Conservation (phyloP, 257 asterid species). For the Nicotiana knightiana region DNA sequence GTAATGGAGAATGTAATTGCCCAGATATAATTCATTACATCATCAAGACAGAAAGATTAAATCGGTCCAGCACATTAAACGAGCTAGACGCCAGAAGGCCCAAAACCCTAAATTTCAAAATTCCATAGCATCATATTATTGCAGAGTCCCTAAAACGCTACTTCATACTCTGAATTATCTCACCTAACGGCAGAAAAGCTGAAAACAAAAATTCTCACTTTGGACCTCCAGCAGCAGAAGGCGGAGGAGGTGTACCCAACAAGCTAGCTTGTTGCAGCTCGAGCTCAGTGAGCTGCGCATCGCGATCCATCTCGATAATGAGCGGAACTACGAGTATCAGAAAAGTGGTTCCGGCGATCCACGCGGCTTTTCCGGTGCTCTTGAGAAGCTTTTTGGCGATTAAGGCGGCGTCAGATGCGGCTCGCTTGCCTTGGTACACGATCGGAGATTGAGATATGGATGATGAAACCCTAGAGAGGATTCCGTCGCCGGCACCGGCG, state of each 20-base stretch:
- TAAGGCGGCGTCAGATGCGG: constrained; percentile 52
- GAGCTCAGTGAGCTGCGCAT: constrained; percentile 64
- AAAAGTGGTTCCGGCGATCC: constrained; percentile 78
- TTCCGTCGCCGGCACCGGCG: constrained; percentile 15
- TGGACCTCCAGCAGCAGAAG: constrained; percentile 4
- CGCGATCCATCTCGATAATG: constrained; percentile 85
- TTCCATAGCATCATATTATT: not conserved
- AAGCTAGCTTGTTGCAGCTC: constrained; percentile 81
- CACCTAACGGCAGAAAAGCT: not conserved
- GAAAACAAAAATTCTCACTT: constrained; percentile 8
- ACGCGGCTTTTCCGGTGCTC: constrained; percentile 90
- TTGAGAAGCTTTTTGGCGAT: constrained; percentile 57
- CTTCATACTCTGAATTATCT: not conserved
- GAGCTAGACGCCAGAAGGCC: not conserved
- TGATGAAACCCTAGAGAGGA: constrained; percentile 18
- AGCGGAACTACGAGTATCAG: constrained; percentile 69
- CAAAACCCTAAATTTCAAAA: not conserved
- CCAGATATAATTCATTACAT: not conserved
- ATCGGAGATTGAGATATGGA: constrained; percentile 49
- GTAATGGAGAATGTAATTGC: constrained; percentile 1
- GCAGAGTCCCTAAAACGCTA: not conserved
- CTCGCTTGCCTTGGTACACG: constrained; percentile 64
- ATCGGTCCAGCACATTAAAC: not conserved
- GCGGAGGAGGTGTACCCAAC: constrained; percentile 47
- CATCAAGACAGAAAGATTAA: not conserved